These are phyloP conservation scores for Penicillium sp. DNA, from an alignment of 2,329 filamentous ascomycete species.

Conservation along the genomic window DNA sequence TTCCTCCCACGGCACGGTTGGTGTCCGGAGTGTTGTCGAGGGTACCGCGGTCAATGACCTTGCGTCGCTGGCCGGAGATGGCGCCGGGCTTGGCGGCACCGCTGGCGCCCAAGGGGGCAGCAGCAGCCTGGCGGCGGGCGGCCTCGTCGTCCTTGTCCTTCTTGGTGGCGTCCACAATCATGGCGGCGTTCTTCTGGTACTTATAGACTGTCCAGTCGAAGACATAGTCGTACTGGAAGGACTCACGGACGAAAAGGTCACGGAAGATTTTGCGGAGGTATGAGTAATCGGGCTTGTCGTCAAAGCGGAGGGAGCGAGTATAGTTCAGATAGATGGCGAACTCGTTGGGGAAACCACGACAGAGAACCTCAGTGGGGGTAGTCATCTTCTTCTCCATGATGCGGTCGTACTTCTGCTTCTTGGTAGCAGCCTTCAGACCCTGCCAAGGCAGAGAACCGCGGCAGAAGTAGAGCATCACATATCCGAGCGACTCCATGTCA, in stretches of 20 bases:
- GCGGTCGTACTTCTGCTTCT: constrained; percentile 99
- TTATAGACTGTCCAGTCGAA: constrained; percentile 99
- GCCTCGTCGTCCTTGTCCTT: constrained; percentile 71
- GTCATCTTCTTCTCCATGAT: constrained; percentile 99
- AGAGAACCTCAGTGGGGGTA: constrained; percentile 95
- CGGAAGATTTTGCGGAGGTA: constrained; percentile 99
- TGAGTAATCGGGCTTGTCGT: constrained; percentile 99
- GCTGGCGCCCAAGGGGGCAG: constrained; percentile 52
- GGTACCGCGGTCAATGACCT: constrained; percentile 71
- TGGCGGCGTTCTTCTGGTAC: constrained; percentile 98
- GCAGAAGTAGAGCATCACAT: constrained; percentile 99
- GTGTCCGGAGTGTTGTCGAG: constrained; percentile 70
- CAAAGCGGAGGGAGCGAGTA: constrained; percentile 95
- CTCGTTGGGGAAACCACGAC: constrained; percentile 98
- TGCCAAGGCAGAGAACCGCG: constrained; percentile 98
- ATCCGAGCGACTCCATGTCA: constrained; percentile 98
- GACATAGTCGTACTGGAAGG: constrained; percentile 99
- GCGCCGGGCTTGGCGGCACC: constrained; percentile 68
- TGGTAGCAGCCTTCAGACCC: constrained; percentile 95
- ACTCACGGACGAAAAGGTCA: constrained; percentile 96
- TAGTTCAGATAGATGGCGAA: constrained; percentile 99
- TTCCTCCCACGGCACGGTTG: constrained; percentile 73
- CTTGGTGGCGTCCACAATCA: constrained; percentile 79
- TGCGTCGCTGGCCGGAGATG: constrained; percentile 74
- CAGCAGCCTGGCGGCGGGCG: constrained; percentile 65